Percentiles rank a stretch among this genome's conserved stretches.
These are phyloP conservation scores for Cryptococcus sp. DNA, from an alignment of 1,284 basidiomycete genomes.

Conservation along the genomic window DNA sequence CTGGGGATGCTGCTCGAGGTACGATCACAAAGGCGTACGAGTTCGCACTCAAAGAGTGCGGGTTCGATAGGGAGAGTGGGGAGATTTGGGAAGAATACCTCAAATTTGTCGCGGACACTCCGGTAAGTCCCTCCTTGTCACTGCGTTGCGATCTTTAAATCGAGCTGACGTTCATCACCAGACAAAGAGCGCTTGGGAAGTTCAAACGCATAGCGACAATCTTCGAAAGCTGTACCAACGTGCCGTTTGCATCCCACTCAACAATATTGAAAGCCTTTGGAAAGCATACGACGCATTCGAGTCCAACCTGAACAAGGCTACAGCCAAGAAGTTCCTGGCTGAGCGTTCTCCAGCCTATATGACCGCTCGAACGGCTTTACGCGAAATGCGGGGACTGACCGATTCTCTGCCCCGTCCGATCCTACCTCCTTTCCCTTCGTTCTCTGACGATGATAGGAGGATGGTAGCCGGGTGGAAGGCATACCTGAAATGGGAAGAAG, in stretches of 20 bases:
- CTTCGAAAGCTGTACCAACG: slow-evolving; percentile 90
- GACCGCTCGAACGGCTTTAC: slow-evolving; percentile 87
- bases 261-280: slow-evolving; percentile 93
- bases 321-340: slow-evolving; percentile 92
- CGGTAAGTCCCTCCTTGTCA: slow-evolving; percentile 8
- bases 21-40: slow-evolving; percentile 88
- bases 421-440: slow-evolving; percentile 73
- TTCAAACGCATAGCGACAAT: slow-evolving; percentile 91
- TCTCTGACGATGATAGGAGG: slow-evolving; percentile 69
- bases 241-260: slow-evolving; percentile 88
- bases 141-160: background rate
- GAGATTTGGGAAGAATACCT: slow-evolving; percentile 68
- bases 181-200: slow-evolving; percentile 85
- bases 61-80: slow-evolving; percentile 64
- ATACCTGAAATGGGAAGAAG: slow-evolving; percentile 94
- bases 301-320: slow-evolving; percentile 84
- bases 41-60: slow-evolving; percentile 86
- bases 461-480: slow-evolving; percentile 83
- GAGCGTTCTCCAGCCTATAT: slow-evolving; percentile 82
- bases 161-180: slow-evolving; percentile 33
- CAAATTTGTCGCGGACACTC: slow-evolving; percentile 65
- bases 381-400: slow-evolving; percentile 72
- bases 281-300: slow-evolving; percentile 94
- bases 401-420: slow-evolving; percentile 63
- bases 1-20: slow-evolving; percentile 62